These are phyloP conservation scores for Nakaseomyces uthaithaninus DNA, from an alignment of 1,139 yeast species.

Conservation along the genomic window DNA sequence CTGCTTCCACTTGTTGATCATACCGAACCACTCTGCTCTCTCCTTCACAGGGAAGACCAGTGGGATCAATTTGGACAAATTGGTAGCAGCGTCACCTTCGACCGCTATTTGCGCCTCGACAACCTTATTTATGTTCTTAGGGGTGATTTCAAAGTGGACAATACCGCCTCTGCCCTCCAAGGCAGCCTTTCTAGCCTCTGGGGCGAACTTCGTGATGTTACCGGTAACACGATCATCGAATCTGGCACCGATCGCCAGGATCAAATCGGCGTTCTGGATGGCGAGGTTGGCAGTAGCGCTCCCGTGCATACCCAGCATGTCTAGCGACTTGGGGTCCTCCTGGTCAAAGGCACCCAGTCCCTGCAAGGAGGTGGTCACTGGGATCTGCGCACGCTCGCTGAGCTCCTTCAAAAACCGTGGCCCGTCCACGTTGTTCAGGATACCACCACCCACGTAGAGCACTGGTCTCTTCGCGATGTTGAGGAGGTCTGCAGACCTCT, in stretches of 20 bases:
- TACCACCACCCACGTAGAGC: conserved; percentile 88
- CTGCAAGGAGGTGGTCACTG: conserved; percentile 92
- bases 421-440: conserved; percentile 72
- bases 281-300: conserved; percentile 91
- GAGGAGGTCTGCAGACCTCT: conserved; percentile 67
- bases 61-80: conserved; percentile 66
- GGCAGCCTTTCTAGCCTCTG: conserved; percentile 86
- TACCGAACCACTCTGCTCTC: conserved; percentile 74
- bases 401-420: conserved; percentile 72
- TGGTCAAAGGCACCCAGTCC: conserved; percentile 94
- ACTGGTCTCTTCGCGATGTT: conserved; percentile 83
- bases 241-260: conserved; percentile 91
- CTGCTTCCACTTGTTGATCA: conserved; percentile 72
- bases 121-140: conserved; percentile 95
- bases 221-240: conserved; percentile 98
- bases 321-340: conserved; percentile 79
- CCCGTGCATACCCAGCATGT: conserved; percentile 99
- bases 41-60: conserved; percentile 51
- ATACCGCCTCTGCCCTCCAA: conserved; percentile 88
- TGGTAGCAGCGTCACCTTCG: conserved; percentile 88
- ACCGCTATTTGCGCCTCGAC: conserved; percentile 95
- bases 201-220: conserved; percentile 80
- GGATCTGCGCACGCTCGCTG: conserved; percentile 84
- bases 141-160: conserved; percentile 88
- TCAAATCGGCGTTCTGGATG: conserved; percentile 85